Evolutionary conservation across 352 stramenopile species (phyloP).

Genomic region (Phytophthora pseudosyringae): DNA sequence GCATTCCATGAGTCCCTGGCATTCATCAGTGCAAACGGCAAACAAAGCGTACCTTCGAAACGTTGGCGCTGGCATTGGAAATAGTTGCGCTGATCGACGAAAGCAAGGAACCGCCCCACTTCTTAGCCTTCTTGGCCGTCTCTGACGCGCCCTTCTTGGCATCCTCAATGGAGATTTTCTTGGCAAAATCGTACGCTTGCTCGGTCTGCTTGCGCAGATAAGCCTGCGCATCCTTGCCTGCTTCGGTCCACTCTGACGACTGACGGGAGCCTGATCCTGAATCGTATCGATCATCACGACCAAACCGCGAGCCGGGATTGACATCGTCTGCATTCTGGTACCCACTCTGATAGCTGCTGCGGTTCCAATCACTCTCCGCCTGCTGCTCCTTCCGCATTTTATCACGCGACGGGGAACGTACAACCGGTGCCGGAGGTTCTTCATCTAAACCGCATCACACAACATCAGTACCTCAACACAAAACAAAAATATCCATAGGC

Average conservation of each 20-base stretch:
- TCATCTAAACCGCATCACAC: slow-evolving; percentile 33
- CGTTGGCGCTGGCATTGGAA: slow-evolving; percentile 59
- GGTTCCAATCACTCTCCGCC: slow-evolving; percentile 28
- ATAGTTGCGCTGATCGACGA: slow-evolving; percentile 83
- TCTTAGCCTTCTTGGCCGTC: slow-evolving; percentile 90
- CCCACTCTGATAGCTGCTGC: slow-evolving; percentile 33
- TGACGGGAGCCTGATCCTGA: slow-evolving; percentile 14
- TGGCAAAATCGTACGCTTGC: slow-evolving; percentile 87
- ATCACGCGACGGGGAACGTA: slow-evolving; percentile 26
- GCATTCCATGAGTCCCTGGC: background rate
- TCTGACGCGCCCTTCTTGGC: slow-evolving; percentile 82
- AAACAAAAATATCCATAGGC: background rate
- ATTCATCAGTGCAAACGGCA: background rate
- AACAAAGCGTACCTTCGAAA: slow-evolving; percentile 51
- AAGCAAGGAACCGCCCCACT: slow-evolving; percentile 83
- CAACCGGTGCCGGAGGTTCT: slow-evolving; percentile 27
- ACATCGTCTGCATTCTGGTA: slow-evolving; percentile 30
- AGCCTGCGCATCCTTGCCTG: slow-evolving; percentile 58
- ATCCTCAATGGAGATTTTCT: slow-evolving; percentile 90
- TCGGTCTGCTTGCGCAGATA: slow-evolving; percentile 87
- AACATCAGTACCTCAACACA: slow-evolving; percentile 8
- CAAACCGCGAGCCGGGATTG: slow-evolving; percentile 21
- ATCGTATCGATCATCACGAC: slow-evolving; percentile 46
- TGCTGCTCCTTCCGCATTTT: slow-evolving; percentile 36
- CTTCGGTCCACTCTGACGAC: slow-evolving; percentile 42